Base-by-base conservation (phyloP, 2,329 filamentous ascomycete genomes). In the Colletotrichum paranaense region DNA sequence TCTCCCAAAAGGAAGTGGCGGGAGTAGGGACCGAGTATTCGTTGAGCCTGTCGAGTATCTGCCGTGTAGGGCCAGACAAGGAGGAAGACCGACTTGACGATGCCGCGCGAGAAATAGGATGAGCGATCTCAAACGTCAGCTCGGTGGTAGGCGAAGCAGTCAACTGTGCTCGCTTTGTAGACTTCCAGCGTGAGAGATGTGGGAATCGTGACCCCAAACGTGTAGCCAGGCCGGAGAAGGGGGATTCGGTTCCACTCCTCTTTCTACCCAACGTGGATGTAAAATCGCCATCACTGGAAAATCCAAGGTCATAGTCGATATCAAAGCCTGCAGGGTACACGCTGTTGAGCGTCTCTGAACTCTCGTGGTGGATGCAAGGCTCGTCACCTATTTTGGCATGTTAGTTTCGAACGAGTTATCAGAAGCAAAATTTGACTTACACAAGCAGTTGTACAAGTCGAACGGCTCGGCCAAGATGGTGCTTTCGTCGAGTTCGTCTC, bases 21-120 rank as follows among this genome's bases (percentile, higher is more conserved):
- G 92, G 91, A 1, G 89, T 87, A 7, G 91, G 89, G 35, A 91
- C 81, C 3, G 86, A 84, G 57, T 86, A 85, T 66, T 92, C 91
- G 62, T 85, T 84, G 69, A 78, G 78, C 75, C 80, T 83, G 62
- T 89, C 87, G 1, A 80, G 78, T 9, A 80, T 78, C 56, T 82
- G 86, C 59, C 88, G 87, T 73, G 86, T 84, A 1, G 90, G 89
- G 42, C 88, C 88, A 12, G 94, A 94, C 66, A 94, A 86, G n/a
- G 93, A 95, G 1, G 94, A 95, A 1, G 94, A 93, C 66, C 93
- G 90, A 77, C 94, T 94, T 3, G 94, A 96, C 2, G 92, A 96
- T 3, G 92, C 88, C 8, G 91, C 88, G 62, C 89, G 86, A 2
- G 92, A 93, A 22, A 68, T 55, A 3, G 92, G 90, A 28, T 94